These are phyloP conservation scores for Aegilops bicornis DNA, from an alignment of 176 grass and related monocot species.

Conservation along the genomic window DNA sequence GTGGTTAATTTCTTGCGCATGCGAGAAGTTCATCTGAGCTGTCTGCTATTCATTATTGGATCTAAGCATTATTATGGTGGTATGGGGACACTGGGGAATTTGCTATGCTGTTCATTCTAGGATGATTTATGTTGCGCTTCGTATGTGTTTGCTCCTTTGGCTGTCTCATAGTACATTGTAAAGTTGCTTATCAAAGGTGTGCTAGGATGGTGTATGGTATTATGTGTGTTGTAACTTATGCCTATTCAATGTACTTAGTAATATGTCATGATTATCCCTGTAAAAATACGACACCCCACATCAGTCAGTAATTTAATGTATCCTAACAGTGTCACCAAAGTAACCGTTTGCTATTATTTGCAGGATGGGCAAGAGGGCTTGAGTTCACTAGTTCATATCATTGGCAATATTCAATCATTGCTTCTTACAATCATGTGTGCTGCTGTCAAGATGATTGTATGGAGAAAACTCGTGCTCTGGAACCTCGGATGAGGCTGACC, in stretches of 20 bases:
- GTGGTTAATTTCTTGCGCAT: neutral
- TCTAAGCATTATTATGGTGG: neutral
- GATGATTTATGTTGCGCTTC: neutral
- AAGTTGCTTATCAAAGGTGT: neutral
- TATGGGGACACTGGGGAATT: neutral
- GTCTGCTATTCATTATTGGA: neutral
- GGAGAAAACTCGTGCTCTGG: slow-evolving; percentile 59
- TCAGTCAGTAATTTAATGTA: neutral
- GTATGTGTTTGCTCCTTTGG: slow-evolving; percentile 12
- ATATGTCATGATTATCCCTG: slow-evolving; percentile 14
- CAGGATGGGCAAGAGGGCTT: slow-evolving; percentile 60
- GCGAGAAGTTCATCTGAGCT: neutral
- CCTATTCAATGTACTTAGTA: slow-evolving; percentile 1
- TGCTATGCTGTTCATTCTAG: neutral
- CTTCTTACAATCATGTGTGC: slow-evolving; percentile 76
- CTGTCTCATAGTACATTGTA: neutral
- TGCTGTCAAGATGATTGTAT: slow-evolving; percentile 73
- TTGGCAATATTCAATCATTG: slow-evolving; percentile 81
- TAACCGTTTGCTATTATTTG: slow-evolving; percentile 35
- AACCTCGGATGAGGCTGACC: slow-evolving; percentile 56
- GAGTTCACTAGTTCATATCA: slow-evolving; percentile 50
- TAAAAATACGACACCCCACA: neutral
- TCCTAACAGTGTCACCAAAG: neutral
- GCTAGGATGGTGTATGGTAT: neutral
- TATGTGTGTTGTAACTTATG: neutral